These are phyloP conservation scores for Bathelium albidoporum DNA, from an alignment of 495 filamentous ascomycete species.

Conservation along the genomic window DNA sequence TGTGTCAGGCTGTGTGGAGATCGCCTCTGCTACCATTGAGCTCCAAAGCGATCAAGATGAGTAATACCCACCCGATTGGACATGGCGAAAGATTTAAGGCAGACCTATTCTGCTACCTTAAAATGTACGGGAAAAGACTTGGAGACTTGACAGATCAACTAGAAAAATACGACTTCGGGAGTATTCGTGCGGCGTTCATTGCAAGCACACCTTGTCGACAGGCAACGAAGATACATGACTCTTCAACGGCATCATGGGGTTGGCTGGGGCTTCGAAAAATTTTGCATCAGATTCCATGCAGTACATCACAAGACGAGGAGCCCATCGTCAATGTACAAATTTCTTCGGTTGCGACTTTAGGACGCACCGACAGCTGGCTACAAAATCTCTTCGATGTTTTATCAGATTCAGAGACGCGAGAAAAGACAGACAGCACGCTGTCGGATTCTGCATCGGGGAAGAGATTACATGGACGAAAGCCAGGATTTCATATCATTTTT, in stretches of 20 bases:
- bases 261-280: constrained; percentile 58
- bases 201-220: constrained; percentile 66
- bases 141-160: constrained; percentile 46
- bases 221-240: constrained; percentile 30
- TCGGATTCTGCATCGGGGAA: neutral
- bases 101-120: constrained; percentile 65
- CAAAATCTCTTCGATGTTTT: constrained; percentile 53
- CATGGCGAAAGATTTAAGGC: constrained; percentile 62
- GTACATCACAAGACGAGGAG: neutral
- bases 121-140: constrained; percentile 48
- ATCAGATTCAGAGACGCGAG: constrained; percentile 1
- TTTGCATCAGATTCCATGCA: constrained; percentile 44
- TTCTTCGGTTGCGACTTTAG: constrained; percentile 76
- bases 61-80: constrained; percentile 32
- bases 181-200: constrained; percentile 61
- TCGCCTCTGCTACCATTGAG: constrained; percentile 59
- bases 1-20: constrained; percentile 77
- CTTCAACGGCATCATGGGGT: constrained; percentile 52
- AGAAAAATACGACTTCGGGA: constrained; percentile 55
- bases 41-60: neutral
- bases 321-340: constrained; percentile 63
- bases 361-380: constrained; percentile 66
- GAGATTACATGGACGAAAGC: constrained; percentile 15
- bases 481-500: constrained; percentile 18
- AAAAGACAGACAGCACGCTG: constrained; percentile 11